Conservation (phyloP, 2,329 filamentous ascomycete genomes). For the Trichoderma pleuroti region DNA sequence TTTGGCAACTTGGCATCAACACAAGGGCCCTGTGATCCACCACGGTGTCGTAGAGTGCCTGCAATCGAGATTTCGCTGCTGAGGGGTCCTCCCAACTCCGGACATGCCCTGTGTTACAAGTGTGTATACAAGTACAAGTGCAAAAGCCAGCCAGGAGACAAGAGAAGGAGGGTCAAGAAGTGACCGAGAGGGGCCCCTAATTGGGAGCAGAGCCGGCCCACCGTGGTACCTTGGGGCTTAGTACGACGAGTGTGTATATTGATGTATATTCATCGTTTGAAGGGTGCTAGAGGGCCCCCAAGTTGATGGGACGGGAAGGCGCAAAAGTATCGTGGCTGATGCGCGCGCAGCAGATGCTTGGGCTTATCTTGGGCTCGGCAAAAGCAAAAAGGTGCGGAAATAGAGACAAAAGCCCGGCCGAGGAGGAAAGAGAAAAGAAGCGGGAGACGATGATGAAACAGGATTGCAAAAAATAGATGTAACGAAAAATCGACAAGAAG, state of each 20-base stretch:
- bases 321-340: not conserved
- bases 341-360: not conserved
- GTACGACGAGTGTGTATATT: too few species aligned
- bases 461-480: too few species aligned
- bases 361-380: not conserved
- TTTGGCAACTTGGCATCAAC: too few species aligned
- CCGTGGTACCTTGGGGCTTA: not conserved
- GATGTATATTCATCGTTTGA: not conserved
- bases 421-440: not conserved
- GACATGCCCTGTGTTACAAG: not conserved
- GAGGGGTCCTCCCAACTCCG: slow-evolving; percentile 27
- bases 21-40: slow-evolving; percentile 16
- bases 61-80: slow-evolving; percentile 33
- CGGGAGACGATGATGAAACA: too few species aligned
- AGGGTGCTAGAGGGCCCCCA: not conserved
- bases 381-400: not conserved
- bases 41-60: slow-evolving; percentile 19
- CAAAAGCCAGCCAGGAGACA: not conserved
- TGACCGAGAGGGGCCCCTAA: not conserved
- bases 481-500: not conserved
- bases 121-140: not conserved
- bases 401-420: not conserved
- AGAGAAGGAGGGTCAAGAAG: not conserved
- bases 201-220: slow-evolving; percentile 1
- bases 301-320: not conserved